Conservation (phyloP, 2,329 filamentous ascomycete genomes). For the Monosporascus sp. region DNA sequence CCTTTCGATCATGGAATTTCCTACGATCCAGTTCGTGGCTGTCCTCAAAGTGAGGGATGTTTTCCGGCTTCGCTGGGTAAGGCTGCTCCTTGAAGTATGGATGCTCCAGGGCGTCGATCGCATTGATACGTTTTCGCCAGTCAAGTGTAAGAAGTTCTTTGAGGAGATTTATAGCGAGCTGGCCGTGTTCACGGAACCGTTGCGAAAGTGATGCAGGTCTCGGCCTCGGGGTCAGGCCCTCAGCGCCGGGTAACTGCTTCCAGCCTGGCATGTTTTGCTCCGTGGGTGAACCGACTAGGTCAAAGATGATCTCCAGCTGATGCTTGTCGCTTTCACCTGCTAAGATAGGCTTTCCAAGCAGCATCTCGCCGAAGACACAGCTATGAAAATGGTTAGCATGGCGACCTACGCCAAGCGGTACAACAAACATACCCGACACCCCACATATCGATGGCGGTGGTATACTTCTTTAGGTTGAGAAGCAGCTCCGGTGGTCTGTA, state of each 20-base stretch:
- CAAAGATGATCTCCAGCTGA: conserved; percentile 91
- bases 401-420: background rate
- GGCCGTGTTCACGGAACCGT: conserved; percentile 69
- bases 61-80: conserved; percentile 72
- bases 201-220: conserved; percentile 61
- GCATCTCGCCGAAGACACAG: conserved; percentile 99
- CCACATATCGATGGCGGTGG: conserved; percentile 98
- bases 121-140: conserved; percentile 84
- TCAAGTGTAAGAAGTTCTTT: conserved; percentile 81
- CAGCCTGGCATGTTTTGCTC: conserved; percentile 93
- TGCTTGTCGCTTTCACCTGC: conserved; percentile 83
- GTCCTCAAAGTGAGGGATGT: conserved; percentile 88
- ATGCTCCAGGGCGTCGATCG: conserved; percentile 87
- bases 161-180: conserved; percentile 71
- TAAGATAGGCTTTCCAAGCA: conserved; percentile 86
- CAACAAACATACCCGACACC: conserved; percentile 71
- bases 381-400: conserved; percentile 36
- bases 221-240: conserved; percentile 61
- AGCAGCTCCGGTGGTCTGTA: conserved; percentile 92
- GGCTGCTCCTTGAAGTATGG: conserved; percentile 82
- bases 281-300: conserved; percentile 82
- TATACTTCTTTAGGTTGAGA: conserved; percentile 82
- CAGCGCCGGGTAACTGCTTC: conserved; percentile 74
- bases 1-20: conserved; percentile 82
- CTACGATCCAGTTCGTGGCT: conserved; percentile 94